phyloP scores from a whole-genome alignment of 2,329 filamentous ascomycete species.

The Arachnopeziza araneosa region DNA sequence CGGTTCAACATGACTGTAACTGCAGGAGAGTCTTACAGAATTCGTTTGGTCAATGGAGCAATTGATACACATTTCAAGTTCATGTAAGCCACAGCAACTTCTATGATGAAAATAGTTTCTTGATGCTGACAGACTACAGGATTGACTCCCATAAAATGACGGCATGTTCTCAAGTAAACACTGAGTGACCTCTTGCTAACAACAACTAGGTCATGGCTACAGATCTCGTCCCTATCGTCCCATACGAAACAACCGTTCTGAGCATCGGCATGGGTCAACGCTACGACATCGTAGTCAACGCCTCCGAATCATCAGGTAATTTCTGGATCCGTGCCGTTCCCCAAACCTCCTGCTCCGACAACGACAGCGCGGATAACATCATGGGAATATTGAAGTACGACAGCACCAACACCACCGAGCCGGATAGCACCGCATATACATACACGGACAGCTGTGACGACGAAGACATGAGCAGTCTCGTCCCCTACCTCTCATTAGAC shows the following conservation, averaged over 20 bases:
- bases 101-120: background rate
- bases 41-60: constrained; percentile 41
- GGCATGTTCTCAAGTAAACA: background rate
- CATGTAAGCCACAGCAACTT: constrained; percentile 27
- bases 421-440: constrained; percentile 22
- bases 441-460: constrained; percentile 28
- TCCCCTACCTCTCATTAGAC: constrained; percentile 23
- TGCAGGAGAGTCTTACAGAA: constrained; percentile 37
- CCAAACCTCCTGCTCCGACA: constrained; percentile 50
- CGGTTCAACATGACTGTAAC: constrained; percentile 32
- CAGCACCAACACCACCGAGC: constrained; percentile 39
- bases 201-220: constrained; percentile 41
- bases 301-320: constrained; percentile 36
- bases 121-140: constrained; percentile 31
- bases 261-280: constrained; percentile 43
- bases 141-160: constrained; percentile 51
- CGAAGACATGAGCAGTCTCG: constrained; percentile 23
- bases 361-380: constrained; percentile 45
- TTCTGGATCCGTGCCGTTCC: constrained; percentile 57
- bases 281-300: constrained; percentile 39
- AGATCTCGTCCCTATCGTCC: constrained; percentile 52
- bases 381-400: constrained; percentile 44
- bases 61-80: constrained; percentile 13
- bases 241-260: constrained; percentile 43
- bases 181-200: background rate